Conservation (phyloP, 352 stramenopile species). For the Pilasporangium apinafurcum region DNA sequence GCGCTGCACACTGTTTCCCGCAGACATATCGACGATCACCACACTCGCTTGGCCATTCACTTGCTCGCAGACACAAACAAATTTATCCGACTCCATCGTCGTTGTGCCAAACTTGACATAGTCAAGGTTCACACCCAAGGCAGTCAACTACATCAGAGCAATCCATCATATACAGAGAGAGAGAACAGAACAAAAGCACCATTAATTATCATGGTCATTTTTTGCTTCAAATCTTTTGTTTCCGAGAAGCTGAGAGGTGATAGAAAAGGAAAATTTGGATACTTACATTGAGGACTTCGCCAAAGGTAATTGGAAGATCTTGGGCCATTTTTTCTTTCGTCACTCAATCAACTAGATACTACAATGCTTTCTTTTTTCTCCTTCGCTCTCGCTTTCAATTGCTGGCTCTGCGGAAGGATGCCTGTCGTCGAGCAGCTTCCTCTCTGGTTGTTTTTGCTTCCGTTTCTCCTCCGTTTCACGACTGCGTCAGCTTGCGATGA, state of each 20-base stretch:
- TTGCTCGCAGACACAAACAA: constrained; percentile 92
- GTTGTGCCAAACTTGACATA: constrained; percentile 92
- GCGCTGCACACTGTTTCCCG: constrained; percentile 84
- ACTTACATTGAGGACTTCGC: constrained; percentile 88
- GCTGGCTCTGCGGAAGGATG: background rate
- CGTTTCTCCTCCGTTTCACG: constrained; percentile 68
- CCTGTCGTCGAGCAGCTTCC: background rate
- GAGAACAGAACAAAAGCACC: constrained; percentile 6
- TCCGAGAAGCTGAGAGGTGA: background rate
- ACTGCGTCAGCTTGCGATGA: constrained; percentile 36
- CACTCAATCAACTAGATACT: no score
- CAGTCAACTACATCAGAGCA: constrained; percentile 78
- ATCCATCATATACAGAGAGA: background rate
- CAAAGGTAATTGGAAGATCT: constrained; percentile 87
- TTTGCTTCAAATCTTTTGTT: constrained; percentile 8
- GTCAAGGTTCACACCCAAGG: constrained; percentile 84
- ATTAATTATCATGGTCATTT: no score
- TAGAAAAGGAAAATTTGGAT: background rate
- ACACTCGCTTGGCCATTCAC: constrained; percentile 85
- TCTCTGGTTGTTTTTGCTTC: constrained; percentile 8
- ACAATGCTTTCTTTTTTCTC: constrained; percentile 2
- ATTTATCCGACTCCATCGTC: constrained; percentile 98
- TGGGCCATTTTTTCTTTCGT: constrained; percentile 66
- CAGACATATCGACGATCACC: constrained; percentile 90
- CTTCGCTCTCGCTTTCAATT: constrained; percentile 6